Percentiles rank a stretch among this genome's conserved stretches.
Evolutionary conservation across 345 rosid species (phyloP).

Genomic region (Arabidopsis thaliana): TAIR10.1 NC_003074.8:20323001-20323500

Average conservation of each 20-base stretch:
- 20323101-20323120: constrained; percentile 93
- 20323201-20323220: constrained; percentile 89
- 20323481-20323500: constrained; percentile 72
- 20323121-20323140: constrained; percentile 82
- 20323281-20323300: constrained; percentile 97
- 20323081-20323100: constrained; percentile 96
- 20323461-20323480: constrained; percentile 93
- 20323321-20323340: constrained; percentile 96
- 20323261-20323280: constrained; percentile 97
- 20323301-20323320: constrained; percentile 94
- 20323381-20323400: constrained; percentile 89
- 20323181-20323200: constrained; percentile 95
- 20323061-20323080: constrained; percentile 91
- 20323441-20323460: constrained; percentile 98
- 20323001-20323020: constrained; percentile 70
- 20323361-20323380: constrained; percentile 85
- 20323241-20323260: constrained; percentile 87
- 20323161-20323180: constrained; percentile 97
- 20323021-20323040: constrained; percentile 83
- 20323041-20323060: constrained; percentile 93
- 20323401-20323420: constrained; percentile 97
- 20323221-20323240: constrained; percentile 94
- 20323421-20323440: constrained; percentile 91
- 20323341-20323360: constrained; percentile 94
- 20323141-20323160: constrained; percentile 84